phyloP scores from a whole-genome alignment of 129 eudicot genomes.

The Daucus carota region DNA sequence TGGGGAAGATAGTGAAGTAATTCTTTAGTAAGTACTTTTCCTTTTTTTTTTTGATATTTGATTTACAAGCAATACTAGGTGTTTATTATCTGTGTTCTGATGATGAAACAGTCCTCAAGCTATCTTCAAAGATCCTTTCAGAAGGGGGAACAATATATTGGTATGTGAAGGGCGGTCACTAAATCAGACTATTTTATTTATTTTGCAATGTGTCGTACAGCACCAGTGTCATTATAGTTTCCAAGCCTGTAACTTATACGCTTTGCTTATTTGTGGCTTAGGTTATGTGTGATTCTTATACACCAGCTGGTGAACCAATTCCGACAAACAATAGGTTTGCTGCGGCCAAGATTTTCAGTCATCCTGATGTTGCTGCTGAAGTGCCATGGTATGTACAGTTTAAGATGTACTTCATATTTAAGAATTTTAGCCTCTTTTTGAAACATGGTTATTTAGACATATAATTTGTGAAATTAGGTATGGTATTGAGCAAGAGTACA shows the following conservation, averaged over 20 bases:
- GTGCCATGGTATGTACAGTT: constrained; percentile 45
- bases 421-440: not conserved
- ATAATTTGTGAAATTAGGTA: constrained; percentile 33
- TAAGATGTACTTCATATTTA: not conserved
- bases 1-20: constrained; percentile 79
- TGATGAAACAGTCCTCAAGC: constrained; percentile 58
- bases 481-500: constrained; percentile 79
- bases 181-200: not conserved
- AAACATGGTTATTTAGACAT: not conserved
- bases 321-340: constrained; percentile 50
- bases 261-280: constrained; percentile 6
- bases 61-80: not conserved
- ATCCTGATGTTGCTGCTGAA: constrained; percentile 52
- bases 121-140: constrained; percentile 74
- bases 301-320: constrained; percentile 63
- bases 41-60: not conserved
- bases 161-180: constrained; percentile 22
- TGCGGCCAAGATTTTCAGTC: constrained; percentile 59
- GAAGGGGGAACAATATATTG: constrained; percentile 74
- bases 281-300: constrained; percentile 79
- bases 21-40: constrained; percentile 38
- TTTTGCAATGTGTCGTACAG: not conserved
- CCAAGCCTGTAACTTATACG: not conserved
- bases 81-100: not conserved
- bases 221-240: not conserved